phyloP scores from a whole-genome alignment of 352 stramenopile species.

The Phytopythium sindhum region DNA sequence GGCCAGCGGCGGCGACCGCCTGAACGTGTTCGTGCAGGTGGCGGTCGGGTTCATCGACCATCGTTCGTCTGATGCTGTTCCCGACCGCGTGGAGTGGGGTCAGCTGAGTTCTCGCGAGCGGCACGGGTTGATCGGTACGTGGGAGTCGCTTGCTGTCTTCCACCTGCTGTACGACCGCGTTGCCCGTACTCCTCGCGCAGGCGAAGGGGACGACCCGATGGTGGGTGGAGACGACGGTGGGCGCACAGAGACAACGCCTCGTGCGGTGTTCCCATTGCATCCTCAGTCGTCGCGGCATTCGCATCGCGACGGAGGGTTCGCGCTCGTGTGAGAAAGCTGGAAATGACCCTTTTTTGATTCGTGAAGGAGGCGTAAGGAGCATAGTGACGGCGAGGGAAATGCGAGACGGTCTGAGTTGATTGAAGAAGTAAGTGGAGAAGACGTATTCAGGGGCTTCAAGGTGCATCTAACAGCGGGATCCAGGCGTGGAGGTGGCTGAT shows the following conservation, averaged over 20 bases:
- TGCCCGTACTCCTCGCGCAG: not conserved
- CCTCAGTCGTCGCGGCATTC: not conserved
- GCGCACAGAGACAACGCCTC: not conserved
- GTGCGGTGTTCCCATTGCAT: not conserved
- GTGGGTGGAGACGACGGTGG: not conserved
- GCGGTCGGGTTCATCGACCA: not conserved
- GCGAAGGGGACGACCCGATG: not conserved
- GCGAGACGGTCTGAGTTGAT: not conserved
- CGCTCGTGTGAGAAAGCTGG: slow-evolving; percentile 2
- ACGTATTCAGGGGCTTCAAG: too few relatives aligned
- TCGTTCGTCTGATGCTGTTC: not conserved
- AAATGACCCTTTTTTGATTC: too few relatives aligned
- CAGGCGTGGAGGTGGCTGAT: too few relatives aligned
- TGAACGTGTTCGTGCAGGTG: slow-evolving; percentile 3
- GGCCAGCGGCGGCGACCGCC: not conserved
- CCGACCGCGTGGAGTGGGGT: not conserved
- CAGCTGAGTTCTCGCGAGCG: not conserved
- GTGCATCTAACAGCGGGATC: too few relatives aligned
- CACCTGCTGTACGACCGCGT: slow-evolving; percentile 2
- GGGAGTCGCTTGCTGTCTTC: not conserved
- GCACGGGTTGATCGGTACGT: not conserved
- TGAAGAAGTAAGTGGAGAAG: not conserved
- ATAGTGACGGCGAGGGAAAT: not conserved
- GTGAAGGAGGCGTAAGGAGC: too few relatives aligned
- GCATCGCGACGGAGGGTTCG: not conserved